A percentile compares a stretch with the other conserved stretches of the same genome.
phyloP scores from a whole-genome alignment of 768 basidiomycete genomes.

The Crepidotus variabilis region DNA sequence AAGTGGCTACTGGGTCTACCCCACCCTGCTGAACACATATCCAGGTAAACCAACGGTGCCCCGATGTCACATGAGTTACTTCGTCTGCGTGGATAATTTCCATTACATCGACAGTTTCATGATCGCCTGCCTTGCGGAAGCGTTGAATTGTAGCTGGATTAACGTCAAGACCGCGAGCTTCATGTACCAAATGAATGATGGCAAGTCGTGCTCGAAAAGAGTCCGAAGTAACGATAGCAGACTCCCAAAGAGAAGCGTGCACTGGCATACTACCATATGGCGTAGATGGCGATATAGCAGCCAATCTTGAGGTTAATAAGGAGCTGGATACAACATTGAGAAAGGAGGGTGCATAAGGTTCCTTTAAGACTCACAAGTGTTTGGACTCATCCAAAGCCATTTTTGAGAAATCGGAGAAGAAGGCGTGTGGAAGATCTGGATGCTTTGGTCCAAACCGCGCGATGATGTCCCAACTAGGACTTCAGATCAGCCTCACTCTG shows the following conservation, averaged over 20 bases:
- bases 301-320: conserved; percentile 58
- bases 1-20: conserved; percentile 59
- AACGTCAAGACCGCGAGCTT: conserved; percentile 80
- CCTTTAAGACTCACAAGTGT: conserved; percentile 50
- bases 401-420: conserved; percentile 79
- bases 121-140: conserved; percentile 63
- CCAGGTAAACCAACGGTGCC: conserved; percentile 84
- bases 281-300: conserved; percentile 56
- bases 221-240: conserved; percentile 60
- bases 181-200: conserved; percentile 84
- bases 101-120: conserved; percentile 61
- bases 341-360: background rate
- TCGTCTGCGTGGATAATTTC: conserved; percentile 80
- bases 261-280: conserved; percentile 73
- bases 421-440: conserved; percentile 62
- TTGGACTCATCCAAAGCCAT: conserved; percentile 87
- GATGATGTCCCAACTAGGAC: conserved; percentile 74
- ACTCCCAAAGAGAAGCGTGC: conserved; percentile 79
- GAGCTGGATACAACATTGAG: conserved; percentile 28
- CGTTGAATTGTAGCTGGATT: conserved; percentile 78
- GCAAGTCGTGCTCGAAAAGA: conserved; percentile 72
- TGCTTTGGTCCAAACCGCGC: conserved; percentile 66
- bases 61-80: conserved; percentile 77
- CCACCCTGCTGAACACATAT: conserved; percentile 48
- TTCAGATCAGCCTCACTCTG: background rate